phyloP scores from a whole-genome alignment of 164 flowering plant species.

The Amborella trichopoda region DNA sequence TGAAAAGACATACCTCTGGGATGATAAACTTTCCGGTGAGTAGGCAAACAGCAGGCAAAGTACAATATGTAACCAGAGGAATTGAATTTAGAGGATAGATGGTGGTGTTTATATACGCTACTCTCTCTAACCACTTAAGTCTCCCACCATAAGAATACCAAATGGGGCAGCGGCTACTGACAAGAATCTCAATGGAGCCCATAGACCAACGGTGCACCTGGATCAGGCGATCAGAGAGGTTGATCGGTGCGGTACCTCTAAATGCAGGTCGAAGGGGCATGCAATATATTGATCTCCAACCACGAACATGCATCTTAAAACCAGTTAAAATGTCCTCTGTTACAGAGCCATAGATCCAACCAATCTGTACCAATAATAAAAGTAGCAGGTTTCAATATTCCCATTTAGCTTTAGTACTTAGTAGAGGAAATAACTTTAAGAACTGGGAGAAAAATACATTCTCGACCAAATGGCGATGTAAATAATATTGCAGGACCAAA shows the following conservation, averaged over 20 bases:
- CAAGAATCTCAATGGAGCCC: constrained; percentile 19
- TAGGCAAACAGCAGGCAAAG: too few species aligned
- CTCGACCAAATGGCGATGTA: too few species aligned
- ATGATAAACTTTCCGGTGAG: constrained; percentile 27
- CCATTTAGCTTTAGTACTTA: too few species aligned
- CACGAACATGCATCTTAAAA: constrained; percentile 27
- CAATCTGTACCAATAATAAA: constrained; percentile 16
- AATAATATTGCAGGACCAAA: too few species aligned
- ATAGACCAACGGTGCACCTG: constrained; percentile 19
- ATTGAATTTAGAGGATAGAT: constrained; percentile 19
- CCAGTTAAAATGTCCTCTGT: constrained; percentile 20
- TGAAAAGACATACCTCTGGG: too few species aligned
- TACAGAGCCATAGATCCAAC: constrained; percentile 24
- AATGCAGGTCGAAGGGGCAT: constrained; percentile 16
- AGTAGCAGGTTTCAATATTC: too few species aligned
- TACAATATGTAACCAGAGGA: constrained; percentile 18
- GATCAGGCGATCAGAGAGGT: constrained; percentile 20
- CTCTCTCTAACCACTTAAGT: constrained; percentile 14
- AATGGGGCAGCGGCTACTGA: constrained; percentile 25
- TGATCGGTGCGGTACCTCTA: constrained; percentile 17
- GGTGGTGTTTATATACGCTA: constrained; percentile 20
- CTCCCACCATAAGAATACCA: constrained; percentile 23
- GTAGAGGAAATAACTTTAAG: too few species aligned
- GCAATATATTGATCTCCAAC: constrained; percentile 28
- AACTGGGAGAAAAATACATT: too few species aligned